Conservation (phyloP, 805 yeast species). For the Henningerozyma blattae region DNA sequence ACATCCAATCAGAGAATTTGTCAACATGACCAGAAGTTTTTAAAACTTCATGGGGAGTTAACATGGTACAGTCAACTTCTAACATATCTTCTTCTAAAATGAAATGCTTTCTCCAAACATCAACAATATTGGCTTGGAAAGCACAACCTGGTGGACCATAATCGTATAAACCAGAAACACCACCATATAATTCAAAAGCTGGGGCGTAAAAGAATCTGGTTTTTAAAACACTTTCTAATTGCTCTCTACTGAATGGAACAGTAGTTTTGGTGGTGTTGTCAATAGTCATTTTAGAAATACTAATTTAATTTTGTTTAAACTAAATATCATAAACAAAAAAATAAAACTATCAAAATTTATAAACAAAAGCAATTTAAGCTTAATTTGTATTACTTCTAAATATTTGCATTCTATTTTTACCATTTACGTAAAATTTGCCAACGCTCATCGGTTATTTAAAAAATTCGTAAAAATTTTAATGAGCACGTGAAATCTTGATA, state of each 20-base stretch:
- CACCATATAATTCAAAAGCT: constrained; percentile 94
- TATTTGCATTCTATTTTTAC: too few species aligned
- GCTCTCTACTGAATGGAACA: constrained; percentile 62
- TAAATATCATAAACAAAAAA: too few species aligned
- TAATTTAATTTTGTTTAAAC: too few species aligned
- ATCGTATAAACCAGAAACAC: constrained; percentile 95
- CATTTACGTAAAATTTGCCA: too few species aligned
- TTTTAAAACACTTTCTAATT: constrained; percentile 79
- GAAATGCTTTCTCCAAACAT: constrained; percentile 95
- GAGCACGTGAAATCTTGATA: too few species aligned
- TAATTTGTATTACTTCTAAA: too few species aligned
- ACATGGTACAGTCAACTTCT: constrained; percentile 96
- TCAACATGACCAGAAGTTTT: constrained; percentile 99
- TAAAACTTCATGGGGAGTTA: constrained; percentile 94
- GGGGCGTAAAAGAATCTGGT: constrained; percentile 97
- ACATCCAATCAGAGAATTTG: constrained; percentile 99
- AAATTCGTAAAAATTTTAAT: too few species aligned
- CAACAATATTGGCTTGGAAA: constrained; percentile 89
- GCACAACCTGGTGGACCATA: constrained; percentile 99
- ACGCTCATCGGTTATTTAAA: too few species aligned
- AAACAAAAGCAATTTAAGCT: too few species aligned
- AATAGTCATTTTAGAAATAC: too few species aligned
- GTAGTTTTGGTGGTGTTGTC: constrained; percentile 23
- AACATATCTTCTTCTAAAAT: constrained; percentile 96
- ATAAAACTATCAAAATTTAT: too few species aligned